Evolutionary conservation across 2,329 filamentous ascomycete genomes (phyloP).

Genomic region (Phoma sp.): DNA sequence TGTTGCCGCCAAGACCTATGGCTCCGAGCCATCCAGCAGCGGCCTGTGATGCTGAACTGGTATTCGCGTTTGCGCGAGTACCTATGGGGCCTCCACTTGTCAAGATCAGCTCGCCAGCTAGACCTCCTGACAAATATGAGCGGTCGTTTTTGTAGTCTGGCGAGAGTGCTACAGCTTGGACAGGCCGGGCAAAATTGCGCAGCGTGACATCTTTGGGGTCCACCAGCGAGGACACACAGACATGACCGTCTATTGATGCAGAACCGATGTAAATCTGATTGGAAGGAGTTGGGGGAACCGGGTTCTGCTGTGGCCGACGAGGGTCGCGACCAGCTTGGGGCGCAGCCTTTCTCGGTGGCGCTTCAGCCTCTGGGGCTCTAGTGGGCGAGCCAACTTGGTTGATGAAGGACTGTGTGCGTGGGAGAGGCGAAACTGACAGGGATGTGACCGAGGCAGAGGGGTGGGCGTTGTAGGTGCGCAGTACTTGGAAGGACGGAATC

Average conservation of each 20-base stretch:
- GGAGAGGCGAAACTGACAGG: conserved; percentile 85
- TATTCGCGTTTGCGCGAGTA: conserved; percentile 82
- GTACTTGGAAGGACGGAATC: conserved; percentile 77
- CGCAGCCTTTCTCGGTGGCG: conserved; percentile 49
- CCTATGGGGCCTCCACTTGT: conserved; percentile 82
- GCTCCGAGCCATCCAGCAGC: conserved; percentile 91
- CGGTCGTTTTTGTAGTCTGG: conserved; percentile 91
- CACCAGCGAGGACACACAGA: conserved; percentile 86
- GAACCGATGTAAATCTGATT: conserved; percentile 95
- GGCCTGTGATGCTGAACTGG: conserved; percentile 80
- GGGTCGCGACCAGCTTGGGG: conserved; percentile 46
- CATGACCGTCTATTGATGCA: conserved; percentile 93
- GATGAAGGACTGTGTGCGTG: conserved; percentile 61
- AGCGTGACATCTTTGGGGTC: conserved; percentile 90
- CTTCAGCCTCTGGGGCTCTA: conserved; percentile 40
- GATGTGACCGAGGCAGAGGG: conserved; percentile 82
- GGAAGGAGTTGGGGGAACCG: conserved; percentile 75
- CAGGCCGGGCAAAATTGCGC: conserved; percentile 90
- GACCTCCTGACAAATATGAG: conserved; percentile 87
- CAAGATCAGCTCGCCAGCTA: conserved; percentile 84
- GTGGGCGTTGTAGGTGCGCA: conserved; percentile 91
- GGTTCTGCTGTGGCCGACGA: conserved; percentile 61
- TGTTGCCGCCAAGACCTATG: conserved; percentile 79
- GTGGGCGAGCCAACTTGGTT: conserved; percentile 18
- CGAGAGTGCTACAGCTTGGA: conserved; percentile 91